phyloP scores from a whole-genome alignment of 352 stramenopile genomes.

The Blastocystis sp. region DNA sequence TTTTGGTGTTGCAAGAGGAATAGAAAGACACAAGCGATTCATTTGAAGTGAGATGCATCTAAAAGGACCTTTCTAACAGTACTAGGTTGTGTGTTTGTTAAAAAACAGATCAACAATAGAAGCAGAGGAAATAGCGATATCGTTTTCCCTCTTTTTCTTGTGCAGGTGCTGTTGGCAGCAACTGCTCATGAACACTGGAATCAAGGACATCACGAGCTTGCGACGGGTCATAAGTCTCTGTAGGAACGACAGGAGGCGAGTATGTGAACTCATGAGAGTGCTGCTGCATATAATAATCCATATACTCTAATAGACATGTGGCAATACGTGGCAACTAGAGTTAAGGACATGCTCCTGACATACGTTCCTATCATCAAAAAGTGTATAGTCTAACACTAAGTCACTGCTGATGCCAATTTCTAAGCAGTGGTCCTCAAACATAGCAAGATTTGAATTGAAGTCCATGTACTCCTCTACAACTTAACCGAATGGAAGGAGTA shows the following conservation, averaged over 20 bases:
- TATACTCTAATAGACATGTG: slow-evolving; percentile 52
- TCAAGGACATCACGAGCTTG: not conserved
- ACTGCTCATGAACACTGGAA: not conserved
- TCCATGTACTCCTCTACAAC: slow-evolving; percentile 33
- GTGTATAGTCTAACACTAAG: not conserved
- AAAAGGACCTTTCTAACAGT: not conserved
- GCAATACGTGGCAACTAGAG: not conserved
- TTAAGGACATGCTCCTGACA: not conserved
- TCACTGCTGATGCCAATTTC: not conserved
- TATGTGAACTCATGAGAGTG: not conserved
- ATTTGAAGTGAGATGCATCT: too few relatives aligned
- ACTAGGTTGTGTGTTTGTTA: not conserved
- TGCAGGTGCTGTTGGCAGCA: not conserved
- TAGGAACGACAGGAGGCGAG: not conserved
- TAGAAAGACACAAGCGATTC: not conserved
- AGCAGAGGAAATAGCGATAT: not conserved
- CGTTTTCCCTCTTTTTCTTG: not conserved
- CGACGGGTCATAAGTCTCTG: not conserved
- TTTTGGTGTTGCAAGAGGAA: not conserved
- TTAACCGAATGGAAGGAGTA: not conserved
- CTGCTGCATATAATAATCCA: slow-evolving; percentile 6
- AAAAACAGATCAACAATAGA: not conserved
- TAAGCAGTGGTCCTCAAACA: slow-evolving; percentile 34
- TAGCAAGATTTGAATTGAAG: slow-evolving; percentile 23
- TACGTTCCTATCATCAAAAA: slow-evolving; percentile 49